A percentile compares a stretch with the other conserved stretches of the same genome.
Evolutionary conservation across 495 filamentous ascomycete species (phyloP).

Genomic region (Penicillium longicatenatum): DNA sequence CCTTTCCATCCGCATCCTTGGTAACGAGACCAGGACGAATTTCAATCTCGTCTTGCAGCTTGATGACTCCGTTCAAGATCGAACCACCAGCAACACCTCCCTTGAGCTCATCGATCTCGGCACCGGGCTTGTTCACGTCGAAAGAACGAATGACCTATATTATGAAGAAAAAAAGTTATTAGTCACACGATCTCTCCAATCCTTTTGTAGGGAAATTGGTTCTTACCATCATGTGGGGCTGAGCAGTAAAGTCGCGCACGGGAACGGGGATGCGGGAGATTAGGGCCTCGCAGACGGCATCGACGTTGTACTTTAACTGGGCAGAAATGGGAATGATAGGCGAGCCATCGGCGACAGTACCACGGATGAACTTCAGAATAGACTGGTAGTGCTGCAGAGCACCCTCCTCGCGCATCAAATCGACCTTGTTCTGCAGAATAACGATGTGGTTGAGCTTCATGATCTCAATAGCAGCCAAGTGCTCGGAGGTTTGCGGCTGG

Average conservation of each 20-base stretch:
- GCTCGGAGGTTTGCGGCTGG: conserved; percentile 98
- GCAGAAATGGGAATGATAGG: conserved; percentile 98
- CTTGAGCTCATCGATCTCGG: conserved; percentile 99
- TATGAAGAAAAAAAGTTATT: not conserved
- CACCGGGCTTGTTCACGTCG: conserved; percentile 99
- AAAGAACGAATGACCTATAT: conserved; percentile 77
- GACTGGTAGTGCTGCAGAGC: conserved; percentile 92
- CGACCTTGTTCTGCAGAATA: conserved; percentile 99
- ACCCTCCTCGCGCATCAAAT: conserved; percentile 91
- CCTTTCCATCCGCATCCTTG: conserved; percentile 88
- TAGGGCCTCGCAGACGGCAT: conserved; percentile 93
- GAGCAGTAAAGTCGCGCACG: conserved; percentile 80
- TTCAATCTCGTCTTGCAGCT: conserved; percentile 96
- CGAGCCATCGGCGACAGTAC: conserved; percentile 92
- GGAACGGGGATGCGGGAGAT: conserved; percentile 93
- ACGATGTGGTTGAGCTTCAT: conserved; percentile 99
- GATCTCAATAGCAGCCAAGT: conserved; percentile 97
- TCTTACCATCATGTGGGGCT: conserved; percentile 90
- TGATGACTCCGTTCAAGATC: conserved; percentile 93
- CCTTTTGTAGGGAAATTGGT: not conserved
- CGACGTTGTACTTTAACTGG: conserved; percentile 99
- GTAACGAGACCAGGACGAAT: conserved; percentile 95
- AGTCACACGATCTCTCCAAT: not conserved
- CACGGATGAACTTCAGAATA: conserved; percentile 95
- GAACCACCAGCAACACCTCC: conserved; percentile 97